These are phyloP conservation scores for Conticribra guillardii DNA, from an alignment of 108 stramenopile genomes.

Conservation along the genomic window DNA sequence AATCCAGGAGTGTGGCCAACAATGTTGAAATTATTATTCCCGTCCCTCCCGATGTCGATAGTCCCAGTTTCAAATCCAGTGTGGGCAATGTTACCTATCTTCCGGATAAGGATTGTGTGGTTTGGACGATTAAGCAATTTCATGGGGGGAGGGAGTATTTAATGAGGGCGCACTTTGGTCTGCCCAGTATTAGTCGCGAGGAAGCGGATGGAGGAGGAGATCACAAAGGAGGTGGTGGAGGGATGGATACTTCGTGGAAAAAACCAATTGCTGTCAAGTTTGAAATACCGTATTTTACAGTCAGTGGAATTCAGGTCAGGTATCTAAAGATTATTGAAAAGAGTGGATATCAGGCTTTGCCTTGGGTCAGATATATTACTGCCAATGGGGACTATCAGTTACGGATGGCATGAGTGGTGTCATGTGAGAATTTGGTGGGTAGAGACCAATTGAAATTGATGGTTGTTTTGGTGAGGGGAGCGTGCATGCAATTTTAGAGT, in stretches of 20 bases:
- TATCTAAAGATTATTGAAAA: constrained; percentile 99
- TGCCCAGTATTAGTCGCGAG: constrained; percentile 93
- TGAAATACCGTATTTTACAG: constrained; percentile 99
- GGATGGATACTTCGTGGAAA: constrained; percentile 85
- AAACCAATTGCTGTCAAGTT: constrained; percentile 95
- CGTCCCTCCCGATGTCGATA: constrained; percentile 98
- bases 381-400: constrained; percentile 98
- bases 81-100: constrained; percentile 98
- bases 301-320: constrained; percentile 98
- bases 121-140: constrained; percentile 99
- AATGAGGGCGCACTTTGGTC: constrained; percentile 99
- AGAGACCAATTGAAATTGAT: too few relatives aligned
- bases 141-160: constrained; percentile 94
- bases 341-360: constrained; percentile 98
- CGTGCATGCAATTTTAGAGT: too few relatives aligned
- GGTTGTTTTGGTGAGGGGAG: too few relatives aligned
- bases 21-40: constrained; percentile 99
- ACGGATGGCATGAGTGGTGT: constrained; percentile 93
- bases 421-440: too few relatives aligned
- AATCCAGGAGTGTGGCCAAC: constrained; percentile 96
- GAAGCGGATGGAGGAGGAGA: constrained; percentile 67
- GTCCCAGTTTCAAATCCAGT: constrained; percentile 95
- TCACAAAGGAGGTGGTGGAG: constrained; percentile 30
- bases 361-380: constrained; percentile 99
- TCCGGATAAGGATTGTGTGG: constrained; percentile 96